Base-by-base conservation (phyloP, 768 basidiomycete genomes). In the Suillus spraguei region DNA sequence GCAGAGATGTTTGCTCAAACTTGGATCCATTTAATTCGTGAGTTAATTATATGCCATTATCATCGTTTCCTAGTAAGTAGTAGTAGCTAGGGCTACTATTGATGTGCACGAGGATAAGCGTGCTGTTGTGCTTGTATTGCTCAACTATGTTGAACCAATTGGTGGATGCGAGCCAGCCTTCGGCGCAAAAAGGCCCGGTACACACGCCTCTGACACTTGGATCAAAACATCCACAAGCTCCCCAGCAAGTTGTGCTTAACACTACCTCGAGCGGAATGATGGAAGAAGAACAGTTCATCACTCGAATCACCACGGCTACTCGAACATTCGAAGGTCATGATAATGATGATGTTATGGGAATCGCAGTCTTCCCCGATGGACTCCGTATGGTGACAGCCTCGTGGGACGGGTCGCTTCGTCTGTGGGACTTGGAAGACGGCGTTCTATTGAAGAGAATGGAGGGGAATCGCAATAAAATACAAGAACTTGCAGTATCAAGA, bases 101-200 rank as follows among this genome's bases (percentile, higher is more conserved):
- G 35, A 35, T 9, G 35, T 9, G 35, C 35, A 35, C 35, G 35
- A 35, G 5, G 35, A 35, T 35, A 9, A 35, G 35, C 35, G 9
- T 35, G 35, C 7, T 9, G 7, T 35, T 35, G 35, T 35, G 35
- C 35, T 35, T 1, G 35, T 10, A 11, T 11, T n/a, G n/a, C n/a
- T n/a, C n/a, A n/a, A n/a, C n/a, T n/a, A n/a, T 39, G 5, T 38
- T 5, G 16, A 73, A 74, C 71, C 68, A 73, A 36, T 72, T 74
- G 20, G 11, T 35, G 10, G 16, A 10, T 39, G 17, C 38, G 9
- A n/a, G 4, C 9, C 1, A 17, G 22, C 8, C 17, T 33, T 33
- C 4, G 6, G 44, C 44, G 11, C n/a, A 47, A 47, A 47, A 28
- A 49, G 22, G 47, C 13, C 46, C 46, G 11, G 46, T 47, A 14